Percentiles rank a stretch among this genome's conserved stretches.
These are phyloP conservation scores for Wolfiporia cocos DNA, from an alignment of 1,284 basidiomycete species.

Conservation along the genomic window DNA sequence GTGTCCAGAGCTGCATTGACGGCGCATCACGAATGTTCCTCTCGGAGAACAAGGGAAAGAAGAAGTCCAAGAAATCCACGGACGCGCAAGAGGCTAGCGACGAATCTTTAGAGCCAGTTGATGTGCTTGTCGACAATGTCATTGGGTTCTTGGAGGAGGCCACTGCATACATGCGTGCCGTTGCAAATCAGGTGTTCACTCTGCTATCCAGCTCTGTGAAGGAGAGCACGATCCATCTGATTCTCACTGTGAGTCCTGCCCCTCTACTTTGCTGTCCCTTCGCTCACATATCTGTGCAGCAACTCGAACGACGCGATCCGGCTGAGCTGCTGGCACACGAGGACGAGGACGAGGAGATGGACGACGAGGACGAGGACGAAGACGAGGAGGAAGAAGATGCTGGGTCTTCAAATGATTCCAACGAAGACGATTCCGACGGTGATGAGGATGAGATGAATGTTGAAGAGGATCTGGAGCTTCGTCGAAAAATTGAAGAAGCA, in stretches of 20 bases:
- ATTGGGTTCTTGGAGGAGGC: slow-evolving; percentile 87
- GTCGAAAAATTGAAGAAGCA: slow-evolving; percentile 74
- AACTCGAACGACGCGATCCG: slow-evolving; percentile 74
- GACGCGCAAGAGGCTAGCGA: slow-evolving; percentile 24
- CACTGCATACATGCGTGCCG: slow-evolving; percentile 75
- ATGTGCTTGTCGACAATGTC: slow-evolving; percentile 82
- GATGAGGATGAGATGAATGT: slow-evolving; percentile 40
- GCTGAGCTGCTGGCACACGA: slow-evolving; percentile 43
- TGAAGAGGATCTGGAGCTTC: slow-evolving; percentile 63
- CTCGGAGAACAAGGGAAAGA: slow-evolving; percentile 31
- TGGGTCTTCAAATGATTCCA: slow-evolving; percentile 35
- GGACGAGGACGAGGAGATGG: slow-evolving; percentile 37
- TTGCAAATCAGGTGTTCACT: slow-evolving; percentile 81
- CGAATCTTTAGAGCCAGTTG: slow-evolving; percentile 57
- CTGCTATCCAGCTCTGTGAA: slow-evolving; percentile 68
- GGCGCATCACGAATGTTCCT: slow-evolving; percentile 48
- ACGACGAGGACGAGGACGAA: slow-evolving; percentile 34
- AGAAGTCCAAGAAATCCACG: slow-evolving; percentile 37
- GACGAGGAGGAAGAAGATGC: slow-evolving; percentile 30
- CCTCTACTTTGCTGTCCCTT: slow-evolving; percentile 3
- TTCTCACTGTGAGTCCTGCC: slow-evolving; percentile 64
- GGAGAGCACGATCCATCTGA: slow-evolving; percentile 75
- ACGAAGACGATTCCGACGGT: slow-evolving; percentile 46
- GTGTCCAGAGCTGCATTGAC: slow-evolving; percentile 32
- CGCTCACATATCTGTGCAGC: slow-evolving; percentile 38